phyloP scores from a whole-genome alignment of 78 protist genomes.

The Ministeria vibrans region DNA sequence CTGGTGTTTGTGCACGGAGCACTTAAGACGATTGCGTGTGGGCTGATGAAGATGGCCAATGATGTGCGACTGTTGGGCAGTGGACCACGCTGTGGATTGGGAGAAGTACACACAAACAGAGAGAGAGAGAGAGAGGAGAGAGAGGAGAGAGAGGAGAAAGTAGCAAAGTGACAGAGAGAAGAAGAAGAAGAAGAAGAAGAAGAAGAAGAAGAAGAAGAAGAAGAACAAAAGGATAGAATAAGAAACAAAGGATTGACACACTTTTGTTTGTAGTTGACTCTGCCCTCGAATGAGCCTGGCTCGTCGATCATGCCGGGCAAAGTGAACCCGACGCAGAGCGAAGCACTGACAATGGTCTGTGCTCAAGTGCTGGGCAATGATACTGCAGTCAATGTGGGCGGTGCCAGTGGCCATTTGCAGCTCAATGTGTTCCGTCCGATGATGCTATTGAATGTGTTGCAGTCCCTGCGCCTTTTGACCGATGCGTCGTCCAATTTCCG shows the following conservation, averaged over 20 bases:
- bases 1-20: constrained; percentile 75
- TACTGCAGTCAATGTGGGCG: constrained; percentile 79
- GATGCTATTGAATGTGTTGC: constrained; percentile 70
- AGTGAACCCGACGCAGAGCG: constrained; percentile 93
- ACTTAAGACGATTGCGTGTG: constrained; percentile 67
- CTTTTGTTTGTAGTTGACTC: constrained; percentile 1
- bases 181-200: too few species aligned
- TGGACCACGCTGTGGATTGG: constrained; percentile 93
- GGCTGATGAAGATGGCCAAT: constrained; percentile 86
- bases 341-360: constrained; percentile 92
- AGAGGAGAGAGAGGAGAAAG: too few species aligned
- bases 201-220: too few species aligned
- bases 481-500: neutral
- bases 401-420: constrained; percentile 82
- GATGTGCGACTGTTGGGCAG: constrained; percentile 81
- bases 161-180: too few species aligned
- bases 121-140: too few species aligned
- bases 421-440: constrained; percentile 92
- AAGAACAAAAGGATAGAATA: too few species aligned
- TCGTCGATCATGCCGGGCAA: constrained; percentile 78
- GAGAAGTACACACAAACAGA: too few species aligned
- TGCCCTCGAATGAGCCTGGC: constrained; percentile 96
- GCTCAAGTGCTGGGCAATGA: constrained; percentile 91
- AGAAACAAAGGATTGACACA: too few species aligned
- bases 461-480: constrained; percentile 24